Evolutionary conservation across 345 rosid species (phyloP).

Genomic region (Psidium guajava): DNA sequence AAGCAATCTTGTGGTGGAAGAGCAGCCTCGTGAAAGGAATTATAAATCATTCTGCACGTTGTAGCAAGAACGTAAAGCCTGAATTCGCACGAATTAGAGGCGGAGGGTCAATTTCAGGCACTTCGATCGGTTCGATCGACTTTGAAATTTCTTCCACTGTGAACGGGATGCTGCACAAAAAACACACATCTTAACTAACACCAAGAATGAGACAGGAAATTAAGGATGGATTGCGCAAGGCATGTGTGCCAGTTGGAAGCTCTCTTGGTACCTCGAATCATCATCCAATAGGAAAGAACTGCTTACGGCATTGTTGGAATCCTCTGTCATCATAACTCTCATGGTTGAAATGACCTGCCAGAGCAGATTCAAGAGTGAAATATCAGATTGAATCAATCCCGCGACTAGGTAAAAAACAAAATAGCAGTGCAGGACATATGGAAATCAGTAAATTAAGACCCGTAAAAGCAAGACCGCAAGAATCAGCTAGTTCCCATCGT

Average conservation of each 20-base stretch:
- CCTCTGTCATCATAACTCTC: slow-evolving; percentile 61
- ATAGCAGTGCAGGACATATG: not conserved
- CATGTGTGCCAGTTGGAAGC: not conserved
- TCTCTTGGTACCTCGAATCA: slow-evolving; percentile 59
- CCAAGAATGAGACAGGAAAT: not conserved
- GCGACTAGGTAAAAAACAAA: not conserved
- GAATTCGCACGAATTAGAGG: slow-evolving; percentile 75
- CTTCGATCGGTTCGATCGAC: slow-evolving; percentile 58
- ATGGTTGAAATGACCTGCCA: slow-evolving; percentile 70
- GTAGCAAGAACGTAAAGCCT: slow-evolving; percentile 70
- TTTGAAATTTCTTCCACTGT: slow-evolving; percentile 76
- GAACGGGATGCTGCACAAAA: slow-evolving; percentile 75
- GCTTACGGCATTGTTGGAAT: slow-evolving; percentile 51
- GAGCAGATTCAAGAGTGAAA: not conserved
- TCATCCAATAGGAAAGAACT: slow-evolving; percentile 84
- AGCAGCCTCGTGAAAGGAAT: not conserved
- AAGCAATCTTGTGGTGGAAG: not conserved
- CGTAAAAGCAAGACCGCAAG: not conserved
- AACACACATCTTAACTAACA: not conserved
- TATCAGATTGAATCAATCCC: not conserved
- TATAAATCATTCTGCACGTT: slow-evolving; percentile 45
- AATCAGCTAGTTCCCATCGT: not conserved
- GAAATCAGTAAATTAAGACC: not conserved
- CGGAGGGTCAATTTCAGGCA: slow-evolving; percentile 77
- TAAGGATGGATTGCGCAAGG: not conserved